Evolutionary conservation across 2,329 filamentous ascomycete genomes (phyloP), one percentile per base, ranked within the genome.

Genomic region (Botrytis pseudocinerea): DNA sequence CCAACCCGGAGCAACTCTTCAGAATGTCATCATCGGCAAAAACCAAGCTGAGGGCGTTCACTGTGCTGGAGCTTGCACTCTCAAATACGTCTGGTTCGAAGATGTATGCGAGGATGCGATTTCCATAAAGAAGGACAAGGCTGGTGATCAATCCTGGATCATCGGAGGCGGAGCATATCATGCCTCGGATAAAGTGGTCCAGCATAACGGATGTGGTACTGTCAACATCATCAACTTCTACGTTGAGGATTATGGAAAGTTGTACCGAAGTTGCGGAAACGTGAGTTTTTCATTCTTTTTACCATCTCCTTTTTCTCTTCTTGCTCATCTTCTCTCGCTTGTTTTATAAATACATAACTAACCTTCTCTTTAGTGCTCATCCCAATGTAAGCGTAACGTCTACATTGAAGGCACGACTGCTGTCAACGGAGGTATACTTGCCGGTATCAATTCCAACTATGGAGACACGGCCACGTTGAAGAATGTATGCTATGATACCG

Each of bases 391-490:
- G 7, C 54, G 40, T 16, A 61, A 28, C 16, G n/a, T 62, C 16
- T 62, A 70, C 32, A 60, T 70, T 4, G 22, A 70, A 38, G 57
- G 57, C 16, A 70, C 68, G 5, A 70, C 57, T 5, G 40, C 68
- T 25, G 42, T 70, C 16, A 12, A 70, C 22, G 42, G 57, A 35
- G 28, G 42, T n/a, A 14, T 20, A 12, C 42, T 61, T 10, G 51
- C 54, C 14, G 57, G 57, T n/a, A 62, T 70, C 57, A 62, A 70
- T 48, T 62, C 68, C 3, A 70, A 70, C 6, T 62, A 48, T 48
- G 40, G 42, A 28, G 68, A 70, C 22, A 51, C 57, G 6, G 42
- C 57, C 18, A 70, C 68, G 18, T 12, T 62, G 4, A 44, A 42
- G 57, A 70, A 70, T 40, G 46, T 42, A 25, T 51, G 32, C 40